Base-by-base conservation (phyloP, 2,329 filamentous ascomycete species). In the Dothidotthia symphoricarpi region DNA sequence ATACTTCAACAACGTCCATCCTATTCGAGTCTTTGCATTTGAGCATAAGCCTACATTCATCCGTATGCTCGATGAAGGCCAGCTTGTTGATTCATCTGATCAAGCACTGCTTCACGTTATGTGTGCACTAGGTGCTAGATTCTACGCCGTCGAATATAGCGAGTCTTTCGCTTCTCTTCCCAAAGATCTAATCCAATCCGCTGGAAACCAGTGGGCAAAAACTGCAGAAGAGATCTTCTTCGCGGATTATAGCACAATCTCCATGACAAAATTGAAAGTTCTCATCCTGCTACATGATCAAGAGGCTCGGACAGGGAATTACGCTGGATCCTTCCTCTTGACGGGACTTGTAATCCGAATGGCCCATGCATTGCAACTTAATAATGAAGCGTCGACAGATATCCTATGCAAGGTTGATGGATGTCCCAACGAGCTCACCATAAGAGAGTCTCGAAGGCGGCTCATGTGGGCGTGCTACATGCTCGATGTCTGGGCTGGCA, bases 381-480 rank as follows among this genome's bases (percentile, higher is more conserved):
- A 63, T 27, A 58, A 55, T n/a, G 59, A 63, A 41, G 45, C 53
- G 2, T 56, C 55, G 1, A 40, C 47, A 11, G 56, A 61, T 13
- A 43, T 61, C 8, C 30, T 61, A 10, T 60, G 56, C 30, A 59
- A 57, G 38, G 49, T 57, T 25, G 45, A 59, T 10, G 44, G 52
- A 8, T 42, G 47, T 16, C 53, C 56, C 1, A 63, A 61, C 28
- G 59, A 63, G 35, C 49, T 57, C 3, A 60, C 59, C 6, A 47
- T 57, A 17, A 42, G 51, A 40, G 59, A 63, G 25, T 60, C 55
- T 14, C 45, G 54, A n/a, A 47, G 59, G 36, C 42, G 59, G n/a
- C 32, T 63, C 8, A 63, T 63, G 59, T 63, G 59, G 59, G 57
- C 59, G 8, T 63, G 59, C 32, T 63, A 61, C 35, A 59, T 63